phyloP scores from a whole-genome alignment of 1,139 yeast species.

The Diutina mesorugosa region DNA sequence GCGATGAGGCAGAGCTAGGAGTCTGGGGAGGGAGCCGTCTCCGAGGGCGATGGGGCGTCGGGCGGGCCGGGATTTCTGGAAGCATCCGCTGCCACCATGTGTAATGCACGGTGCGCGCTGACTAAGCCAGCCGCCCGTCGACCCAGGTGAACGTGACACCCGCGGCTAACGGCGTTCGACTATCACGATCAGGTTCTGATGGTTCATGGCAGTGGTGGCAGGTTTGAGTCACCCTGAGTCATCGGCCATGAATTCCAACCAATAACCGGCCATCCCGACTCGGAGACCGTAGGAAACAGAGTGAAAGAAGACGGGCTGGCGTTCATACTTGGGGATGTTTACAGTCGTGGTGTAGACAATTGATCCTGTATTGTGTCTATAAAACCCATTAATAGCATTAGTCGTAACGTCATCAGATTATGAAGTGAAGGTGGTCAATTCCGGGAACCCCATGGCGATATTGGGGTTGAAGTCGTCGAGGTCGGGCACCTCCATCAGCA shows the following conservation, averaged over 20 bases:
- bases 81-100: not conserved
- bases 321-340: too few species aligned
- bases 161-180: too few species aligned
- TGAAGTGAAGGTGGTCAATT: not conserved
- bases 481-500: not conserved
- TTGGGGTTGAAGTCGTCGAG: not conserved
- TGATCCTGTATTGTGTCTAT: slow-evolving; percentile 1
- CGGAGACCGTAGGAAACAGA: too few species aligned
- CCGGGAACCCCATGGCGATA: not conserved
- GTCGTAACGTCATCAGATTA: not conserved
- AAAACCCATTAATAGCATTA: not conserved
- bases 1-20: not conserved
- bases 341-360: not conserved
- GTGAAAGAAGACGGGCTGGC: too few species aligned
- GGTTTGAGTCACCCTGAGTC: too few species aligned
- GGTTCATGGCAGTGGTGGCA: too few species aligned
- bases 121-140: not conserved
- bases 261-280: too few species aligned
- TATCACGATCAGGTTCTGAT: too few species aligned
- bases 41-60: too few species aligned
- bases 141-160: too few species aligned
- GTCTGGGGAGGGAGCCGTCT: too few species aligned
- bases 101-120: not conserved
- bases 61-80: not conserved
- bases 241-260: too few species aligned